A percentile compares a stretch with the other conserved stretches of the same genome.
phyloP scores from a whole-genome alignment of 306 rosid genomes.

The Argentina anserina region DNA sequence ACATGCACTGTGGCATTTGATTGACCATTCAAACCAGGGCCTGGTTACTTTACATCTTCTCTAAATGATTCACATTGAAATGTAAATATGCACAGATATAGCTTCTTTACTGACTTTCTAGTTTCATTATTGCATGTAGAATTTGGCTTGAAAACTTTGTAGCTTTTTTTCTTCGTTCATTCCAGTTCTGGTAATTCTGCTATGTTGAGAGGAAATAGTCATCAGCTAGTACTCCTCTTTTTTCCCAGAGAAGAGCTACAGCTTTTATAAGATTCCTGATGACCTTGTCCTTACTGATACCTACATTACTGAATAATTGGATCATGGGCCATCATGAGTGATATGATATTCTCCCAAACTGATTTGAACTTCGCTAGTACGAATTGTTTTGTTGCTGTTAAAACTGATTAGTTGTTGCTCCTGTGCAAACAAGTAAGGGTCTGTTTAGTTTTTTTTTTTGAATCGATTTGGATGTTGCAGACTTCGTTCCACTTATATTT shows the following conservation, averaged over 20 bases:
- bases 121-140: neutral
- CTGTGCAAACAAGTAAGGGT: neutral
- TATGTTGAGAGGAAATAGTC: neutral
- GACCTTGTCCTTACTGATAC: conserved; percentile 2
- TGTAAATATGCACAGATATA: neutral
- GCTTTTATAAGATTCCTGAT: conserved; percentile 7
- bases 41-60: neutral
- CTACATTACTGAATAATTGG: conserved; percentile 7
- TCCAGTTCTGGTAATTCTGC: neutral
- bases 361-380: neutral
- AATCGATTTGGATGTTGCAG: neutral
- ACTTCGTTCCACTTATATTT: neutral
- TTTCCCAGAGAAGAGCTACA: conserved; percentile 6
- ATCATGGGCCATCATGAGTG: neutral
- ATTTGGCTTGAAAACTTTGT: neutral
- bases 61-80: neutral
- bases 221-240: neutral
- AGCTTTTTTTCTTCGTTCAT: neutral
- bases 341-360: neutral
- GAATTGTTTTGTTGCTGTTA: neutral
- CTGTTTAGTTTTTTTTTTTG: neutral
- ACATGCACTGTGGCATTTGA: neutral
- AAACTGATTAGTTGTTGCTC: neutral
- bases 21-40: neutral
- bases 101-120: neutral